Evolutionary conservation across 495 filamentous ascomycete genomes (phyloP).

Genomic region (Daldinia loculata): DNA sequence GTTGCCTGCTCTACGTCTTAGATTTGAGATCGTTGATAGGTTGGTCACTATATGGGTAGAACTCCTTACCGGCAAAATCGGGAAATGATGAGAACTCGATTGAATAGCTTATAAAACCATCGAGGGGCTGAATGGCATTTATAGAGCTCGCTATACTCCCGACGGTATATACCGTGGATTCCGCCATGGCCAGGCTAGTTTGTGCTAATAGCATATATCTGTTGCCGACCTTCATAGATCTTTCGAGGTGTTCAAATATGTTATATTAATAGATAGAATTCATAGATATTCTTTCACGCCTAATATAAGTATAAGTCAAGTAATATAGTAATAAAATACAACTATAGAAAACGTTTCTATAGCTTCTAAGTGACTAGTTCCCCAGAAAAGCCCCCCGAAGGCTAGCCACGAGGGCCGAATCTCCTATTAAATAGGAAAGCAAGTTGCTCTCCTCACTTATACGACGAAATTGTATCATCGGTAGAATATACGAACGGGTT

Average conservation of each 20-base stretch:
- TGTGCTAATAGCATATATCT: conserved; percentile 23
- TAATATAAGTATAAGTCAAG: neutral
- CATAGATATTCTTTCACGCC: neutral
- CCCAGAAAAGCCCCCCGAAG: neutral
- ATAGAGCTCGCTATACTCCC: conserved; percentile 20
- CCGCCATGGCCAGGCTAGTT: conserved; percentile 28
- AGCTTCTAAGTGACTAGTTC: neutral
- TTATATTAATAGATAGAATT: neutral
- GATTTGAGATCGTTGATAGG: neutral
- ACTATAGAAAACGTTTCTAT: neutral
- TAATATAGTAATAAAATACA: neutral
- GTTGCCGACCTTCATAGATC: neutral
- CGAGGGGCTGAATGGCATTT: conserved; percentile 53
- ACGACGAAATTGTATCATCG: neutral
- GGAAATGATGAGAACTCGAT: conserved; percentile 71
- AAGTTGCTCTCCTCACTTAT: neutral
- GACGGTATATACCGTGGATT: conserved; percentile 14
- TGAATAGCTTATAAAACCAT: conserved; percentile 66
- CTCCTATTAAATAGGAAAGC: conserved; percentile 4
- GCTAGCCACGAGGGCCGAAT: neutral
- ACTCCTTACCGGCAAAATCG: conserved; percentile 63
- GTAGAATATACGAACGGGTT: neutral
- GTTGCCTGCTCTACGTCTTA: conserved; percentile 51
- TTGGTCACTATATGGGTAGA: neutral
- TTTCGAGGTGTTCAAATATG: neutral